Evolutionary conservation across 2,329 filamentous ascomycete species (phyloP).

Genomic region (Elsinoe batatas): DNA sequence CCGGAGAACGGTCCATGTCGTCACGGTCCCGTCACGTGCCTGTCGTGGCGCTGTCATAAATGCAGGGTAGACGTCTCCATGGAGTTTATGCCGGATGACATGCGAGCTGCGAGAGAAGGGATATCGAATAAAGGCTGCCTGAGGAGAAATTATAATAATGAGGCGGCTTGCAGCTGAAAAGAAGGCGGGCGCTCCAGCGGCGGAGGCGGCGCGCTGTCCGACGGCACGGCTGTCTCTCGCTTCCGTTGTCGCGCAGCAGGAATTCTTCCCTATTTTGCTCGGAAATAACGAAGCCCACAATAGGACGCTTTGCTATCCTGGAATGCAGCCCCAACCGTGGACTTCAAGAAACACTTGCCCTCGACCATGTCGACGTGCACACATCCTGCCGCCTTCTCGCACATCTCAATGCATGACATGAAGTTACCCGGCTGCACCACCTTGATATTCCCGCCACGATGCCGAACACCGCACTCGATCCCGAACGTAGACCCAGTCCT

Average conservation of each 20-base stretch:
- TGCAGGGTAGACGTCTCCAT: not conserved
- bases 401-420: not conserved
- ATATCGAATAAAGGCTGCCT: not conserved
- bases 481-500: not conserved
- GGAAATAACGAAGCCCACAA: no score
- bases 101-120: not conserved
- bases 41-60: not conserved
- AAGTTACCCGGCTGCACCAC: not conserved
- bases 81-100: not conserved
- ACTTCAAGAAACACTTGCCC: not conserved
- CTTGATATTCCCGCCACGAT: not conserved
- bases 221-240: conserved; percentile 1
- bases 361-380: not conserved
- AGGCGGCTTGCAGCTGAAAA: not conserved
- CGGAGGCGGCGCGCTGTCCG: no score
- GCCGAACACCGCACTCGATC: not conserved
- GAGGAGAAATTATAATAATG: not conserved
- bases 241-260: no score
- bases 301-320: not conserved
- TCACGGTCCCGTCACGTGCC: not conserved
- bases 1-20: conserved; percentile 1
- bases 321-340: not conserved
- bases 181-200: no score
- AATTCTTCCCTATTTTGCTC: no score
- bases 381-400: not conserved